phyloP scores from a whole-genome alignment of 2,329 filamentous ascomycete genomes.

The Cladophialophora carrionii region DNA sequence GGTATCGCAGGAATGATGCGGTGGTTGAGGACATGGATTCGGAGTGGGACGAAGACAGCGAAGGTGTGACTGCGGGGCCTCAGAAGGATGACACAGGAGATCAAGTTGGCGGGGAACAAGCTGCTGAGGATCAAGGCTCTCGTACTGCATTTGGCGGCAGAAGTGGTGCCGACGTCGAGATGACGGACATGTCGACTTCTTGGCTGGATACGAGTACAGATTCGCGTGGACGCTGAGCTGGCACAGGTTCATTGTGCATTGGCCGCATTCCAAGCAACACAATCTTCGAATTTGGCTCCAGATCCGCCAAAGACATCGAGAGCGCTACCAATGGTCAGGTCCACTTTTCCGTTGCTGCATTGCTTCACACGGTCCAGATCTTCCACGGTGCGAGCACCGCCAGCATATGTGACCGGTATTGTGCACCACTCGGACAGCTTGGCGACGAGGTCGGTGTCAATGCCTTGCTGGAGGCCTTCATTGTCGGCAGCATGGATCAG shows the following conservation, averaged over 20 bases:
- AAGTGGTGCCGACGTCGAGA: conserved; percentile 9
- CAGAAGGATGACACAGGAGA: background rate
- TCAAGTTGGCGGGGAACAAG: background rate
- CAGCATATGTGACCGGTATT: conserved; percentile 94
- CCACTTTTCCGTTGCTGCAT: conserved; percentile 78
- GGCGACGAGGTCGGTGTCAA: conserved; percentile 81
- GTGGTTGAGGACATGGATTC: conserved; percentile 2
- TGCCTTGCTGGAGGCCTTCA: conserved; percentile 87
- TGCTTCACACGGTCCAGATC: conserved; percentile 81
- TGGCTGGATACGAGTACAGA: background rate
- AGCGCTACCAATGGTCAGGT: conserved; percentile 94
- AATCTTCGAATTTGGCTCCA: conserved; percentile 85
- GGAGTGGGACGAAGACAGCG: background rate
- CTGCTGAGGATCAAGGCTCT: background rate
- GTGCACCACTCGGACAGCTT: conserved; percentile 81
- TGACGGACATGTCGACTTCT: background rate
- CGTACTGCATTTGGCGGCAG: background rate
- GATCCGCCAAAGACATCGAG: conserved; percentile 92
- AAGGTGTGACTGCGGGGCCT: background rate
- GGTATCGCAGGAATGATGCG: conserved; percentile 12
- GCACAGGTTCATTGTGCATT: conserved; percentile 37
- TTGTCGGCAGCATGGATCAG: conserved; percentile 97
- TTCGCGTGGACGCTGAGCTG: background rate
- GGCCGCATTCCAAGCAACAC: conserved; percentile 77
- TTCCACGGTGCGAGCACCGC: conserved; percentile 79